Evolutionary conservation across 768 basidiomycete genomes (phyloP).

Genomic region (Mycena leptocephala): DNA sequence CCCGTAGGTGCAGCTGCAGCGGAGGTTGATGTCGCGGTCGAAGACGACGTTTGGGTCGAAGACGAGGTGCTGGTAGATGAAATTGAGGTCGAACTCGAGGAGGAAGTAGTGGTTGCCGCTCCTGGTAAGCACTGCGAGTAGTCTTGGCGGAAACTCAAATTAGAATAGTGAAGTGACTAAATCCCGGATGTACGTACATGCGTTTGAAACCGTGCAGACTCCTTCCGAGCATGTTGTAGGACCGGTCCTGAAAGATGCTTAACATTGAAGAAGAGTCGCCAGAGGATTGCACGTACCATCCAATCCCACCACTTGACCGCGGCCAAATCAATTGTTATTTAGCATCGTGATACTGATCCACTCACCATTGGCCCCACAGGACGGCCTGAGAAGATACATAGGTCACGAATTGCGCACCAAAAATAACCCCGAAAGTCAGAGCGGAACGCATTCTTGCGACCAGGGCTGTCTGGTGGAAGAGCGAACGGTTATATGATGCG

Average conservation of each 20-base stretch:
- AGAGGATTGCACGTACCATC: constrained; percentile 55
- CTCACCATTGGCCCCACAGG: constrained; percentile 27
- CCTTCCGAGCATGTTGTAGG: constrained; percentile 64
- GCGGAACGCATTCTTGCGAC: constrained; percentile 24
- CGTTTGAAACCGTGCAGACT: constrained; percentile 61
- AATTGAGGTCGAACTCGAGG: constrained; percentile 21
- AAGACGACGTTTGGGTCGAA: neutral
- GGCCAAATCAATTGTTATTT: neutral
- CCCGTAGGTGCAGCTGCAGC: constrained; percentile 40
- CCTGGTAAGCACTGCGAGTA: constrained; percentile 69
- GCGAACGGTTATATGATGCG: constrained; percentile 14
- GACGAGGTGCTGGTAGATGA: neutral
- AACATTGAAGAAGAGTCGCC: neutral
- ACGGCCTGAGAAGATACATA: constrained; percentile 13
- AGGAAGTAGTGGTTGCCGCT: constrained; percentile 43
- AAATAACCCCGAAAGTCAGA: neutral
- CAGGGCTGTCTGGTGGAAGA: neutral
- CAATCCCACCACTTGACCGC: constrained; percentile 58
- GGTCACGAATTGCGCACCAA: neutral
- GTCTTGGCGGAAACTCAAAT: constrained; percentile 42
- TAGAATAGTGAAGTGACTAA: neutral
- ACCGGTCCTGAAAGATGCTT: constrained; percentile 58
- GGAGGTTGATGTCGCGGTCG: constrained; percentile 47
- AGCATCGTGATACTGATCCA: neutral
- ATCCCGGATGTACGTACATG: constrained; percentile 50